Base-by-base conservation (phyloP, 2,329 filamentous ascomycete genomes). In the Ceratocystis cacaofunesta region DNA sequence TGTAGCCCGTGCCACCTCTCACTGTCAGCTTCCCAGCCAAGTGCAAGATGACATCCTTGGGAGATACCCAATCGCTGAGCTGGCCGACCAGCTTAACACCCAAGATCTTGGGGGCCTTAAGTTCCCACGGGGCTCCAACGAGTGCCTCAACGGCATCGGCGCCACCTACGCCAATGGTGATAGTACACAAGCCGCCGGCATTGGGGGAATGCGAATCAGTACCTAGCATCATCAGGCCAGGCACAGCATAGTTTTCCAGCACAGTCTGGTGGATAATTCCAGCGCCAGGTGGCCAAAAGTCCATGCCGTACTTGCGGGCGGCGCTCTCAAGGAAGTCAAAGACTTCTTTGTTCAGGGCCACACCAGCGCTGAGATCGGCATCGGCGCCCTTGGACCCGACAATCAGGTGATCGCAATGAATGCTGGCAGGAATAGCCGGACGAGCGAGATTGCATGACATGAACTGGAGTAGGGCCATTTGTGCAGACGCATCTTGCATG, bases 351-450 rank as follows among this genome's bases (percentile, higher is more conserved):
- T 99, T 99, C 60, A 89, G 88, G 76, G 87, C 81, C 68, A 99
- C 95, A 52, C 91, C 94, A 41, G 87, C 84, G 32, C 87, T 84
- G 68, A 99, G 78, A 77, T 99, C 94, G 28, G 85, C 83, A 71
- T 92, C 87, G 44, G 92, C 94, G 67, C 94, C 94, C 73, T 86
- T 88, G 76, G 95, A 87, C 66, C 92, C 94, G 36, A 97, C 92
- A 77, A 99, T 97, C 85, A 99, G 87, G 76, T 99, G 94, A 78
- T 99, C 94, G 77, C 94, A 99, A 79, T 99, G 94, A 71, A 97
- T 96, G 75, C 92, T 96, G 61, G 94, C 92, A 10, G 94, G 94
- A 62, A 99, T 92, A 8, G 92, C 92, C 1, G 94, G 96, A 67
- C 85, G 85, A 32, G 88, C 88, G 64, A 99, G 82, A 65, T 90